A percentile compares a stretch with the other conserved stretches of the same genome.
Evolutionary conservation across 148 eudicot species (phyloP).

Genomic region (Spergularia marina): DNA sequence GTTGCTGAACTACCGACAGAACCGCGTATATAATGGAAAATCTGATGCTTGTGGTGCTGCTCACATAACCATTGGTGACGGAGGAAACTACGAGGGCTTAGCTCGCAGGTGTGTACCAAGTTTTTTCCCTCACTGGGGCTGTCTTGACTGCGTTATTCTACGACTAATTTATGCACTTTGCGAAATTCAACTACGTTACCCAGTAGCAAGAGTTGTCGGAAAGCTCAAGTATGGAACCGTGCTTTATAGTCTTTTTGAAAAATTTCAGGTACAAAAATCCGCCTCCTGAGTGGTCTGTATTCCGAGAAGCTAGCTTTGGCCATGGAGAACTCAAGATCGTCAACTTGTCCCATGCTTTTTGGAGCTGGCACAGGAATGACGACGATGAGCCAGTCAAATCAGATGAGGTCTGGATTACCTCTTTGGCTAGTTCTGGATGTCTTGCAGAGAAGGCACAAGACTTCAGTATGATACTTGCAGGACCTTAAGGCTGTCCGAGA

Average conservation of each 20-base stretch:
- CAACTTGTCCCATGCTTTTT: conserved; percentile 64
- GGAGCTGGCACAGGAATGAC: conserved; percentile 95
- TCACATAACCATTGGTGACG: conserved; percentile 95
- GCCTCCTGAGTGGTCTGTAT: conserved; percentile 78
- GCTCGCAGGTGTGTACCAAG: conserved; percentile 53
- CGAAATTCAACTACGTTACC: too few relatives aligned
- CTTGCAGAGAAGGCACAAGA: conserved; percentile 34
- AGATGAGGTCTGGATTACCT: conserved; percentile 78
- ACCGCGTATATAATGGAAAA: conserved; percentile 59
- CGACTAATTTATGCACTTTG: too few relatives aligned
- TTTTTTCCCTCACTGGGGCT: too few relatives aligned
- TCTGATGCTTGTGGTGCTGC: conserved; percentile 83
- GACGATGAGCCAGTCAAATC: conserved; percentile 86
- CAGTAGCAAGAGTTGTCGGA: too few relatives aligned
- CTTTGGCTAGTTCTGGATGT: conserved; percentile 68
- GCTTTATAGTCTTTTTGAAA: neutral
- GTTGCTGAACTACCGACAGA: conserved; percentile 38
- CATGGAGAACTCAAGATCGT: conserved; percentile 80
- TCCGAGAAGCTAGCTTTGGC: conserved; percentile 92
- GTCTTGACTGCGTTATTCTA: neutral
- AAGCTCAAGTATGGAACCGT: too few relatives aligned
- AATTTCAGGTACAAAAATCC: conserved; percentile 64
- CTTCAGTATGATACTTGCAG: conserved; percentile 47
- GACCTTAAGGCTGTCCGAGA: conserved; percentile 32
- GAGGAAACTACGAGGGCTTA: conserved; percentile 95